These are phyloP conservation scores for Trichophyton simii DNA, from an alignment of 2,329 filamentous ascomycete species.

Conservation along the genomic window DNA sequence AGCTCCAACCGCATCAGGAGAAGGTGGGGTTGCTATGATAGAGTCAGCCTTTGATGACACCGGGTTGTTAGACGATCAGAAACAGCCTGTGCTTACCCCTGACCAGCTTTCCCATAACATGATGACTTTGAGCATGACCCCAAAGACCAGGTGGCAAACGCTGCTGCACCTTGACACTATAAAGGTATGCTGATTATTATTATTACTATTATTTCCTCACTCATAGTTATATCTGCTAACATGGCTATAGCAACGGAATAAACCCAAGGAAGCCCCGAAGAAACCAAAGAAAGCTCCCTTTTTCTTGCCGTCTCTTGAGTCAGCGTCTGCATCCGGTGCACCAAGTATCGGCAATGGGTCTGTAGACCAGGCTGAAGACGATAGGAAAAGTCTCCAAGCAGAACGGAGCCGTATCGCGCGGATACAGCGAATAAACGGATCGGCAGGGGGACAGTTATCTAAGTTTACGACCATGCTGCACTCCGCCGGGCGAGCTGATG, in stretches of 20 bases:
- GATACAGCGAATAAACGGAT: conserved; percentile 42
- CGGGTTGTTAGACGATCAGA: conserved; percentile 35
- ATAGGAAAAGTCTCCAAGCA: conserved; percentile 26
- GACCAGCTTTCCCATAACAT: conserved; percentile 75
- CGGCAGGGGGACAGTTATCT: conserved; percentile 16
- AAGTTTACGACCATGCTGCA: conserved; percentile 40
- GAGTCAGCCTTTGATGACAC: conserved; percentile 60
- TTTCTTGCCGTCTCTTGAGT: conserved; percentile 54
- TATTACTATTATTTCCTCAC: background rate
- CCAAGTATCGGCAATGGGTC: conserved; percentile 19
- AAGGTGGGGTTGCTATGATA: conserved; percentile 62
- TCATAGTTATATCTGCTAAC: conserved; percentile 1
- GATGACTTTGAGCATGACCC: conserved; percentile 78
- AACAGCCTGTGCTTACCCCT: conserved; percentile 44
- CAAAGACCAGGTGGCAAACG: conserved; percentile 87
- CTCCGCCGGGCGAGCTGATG: conserved; percentile 36
- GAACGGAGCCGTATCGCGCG: conserved; percentile 57
- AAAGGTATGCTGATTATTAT: conserved; percentile 29
- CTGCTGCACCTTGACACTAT: conserved; percentile 85
- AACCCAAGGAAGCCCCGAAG: conserved; percentile 83
- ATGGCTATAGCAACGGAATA: conserved; percentile 61
- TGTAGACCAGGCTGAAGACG: conserved; percentile 18
- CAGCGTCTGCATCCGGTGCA: conserved; percentile 16
- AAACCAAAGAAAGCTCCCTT: conserved; percentile 89
- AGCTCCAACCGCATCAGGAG: conserved; percentile 66